Base-by-base conservation (phyloP, 768 basidiomycete species). In the Russula vinacea region DNA sequence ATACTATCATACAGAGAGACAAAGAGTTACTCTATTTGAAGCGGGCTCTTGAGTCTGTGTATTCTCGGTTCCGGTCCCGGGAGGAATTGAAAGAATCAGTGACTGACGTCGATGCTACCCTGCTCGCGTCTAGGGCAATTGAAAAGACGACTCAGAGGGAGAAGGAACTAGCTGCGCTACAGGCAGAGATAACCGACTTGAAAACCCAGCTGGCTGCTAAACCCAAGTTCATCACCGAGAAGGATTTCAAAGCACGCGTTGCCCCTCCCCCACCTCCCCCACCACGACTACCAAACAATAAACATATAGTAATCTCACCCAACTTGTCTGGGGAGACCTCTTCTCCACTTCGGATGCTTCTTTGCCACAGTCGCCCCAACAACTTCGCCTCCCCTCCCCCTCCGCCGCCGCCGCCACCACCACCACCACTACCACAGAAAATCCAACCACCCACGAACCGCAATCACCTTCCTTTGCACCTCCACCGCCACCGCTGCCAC, bases 1-100 rank as follows among this genome's bases (percentile, higher is more conserved):
- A 70, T 5, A 68, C 74, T 3, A 51, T 84, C 3, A 74, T 73
- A 5, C 74, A 77, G 59, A 89, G 86, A 70, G 84, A 88, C 66
- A 93, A 92, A 71, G 89, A 94, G 61, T 79, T 88, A 39, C 68
- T 81, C 0, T 90, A 88, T 69, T 80, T 94, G 44, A 92, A 92
- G 71, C 86, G 88, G 16, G 89, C 92, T n/a, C 78, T 97, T 42
- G 91, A 94, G 73, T 88, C 90, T 8, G 88, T 95, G 5, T 92
- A 92, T 73, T 86, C 86, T 13, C 82, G 89, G n/a, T 88, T 94
- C 72, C 79, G 81, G 6, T 78, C 82, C 6, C 75, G 82, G 50
- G 82, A 84, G 69, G 84, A 87, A 69, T 71, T 71, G 29, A 76
- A 80, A 51, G 80, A 82, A 56, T 79, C 78, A 50, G 78, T 73